A percentile compares a stretch with the other conserved stretches of the same genome.
Evolutionary conservation across 139 green algal genomes (phyloP).

Genomic region (Dunaliella sp.): DNA sequence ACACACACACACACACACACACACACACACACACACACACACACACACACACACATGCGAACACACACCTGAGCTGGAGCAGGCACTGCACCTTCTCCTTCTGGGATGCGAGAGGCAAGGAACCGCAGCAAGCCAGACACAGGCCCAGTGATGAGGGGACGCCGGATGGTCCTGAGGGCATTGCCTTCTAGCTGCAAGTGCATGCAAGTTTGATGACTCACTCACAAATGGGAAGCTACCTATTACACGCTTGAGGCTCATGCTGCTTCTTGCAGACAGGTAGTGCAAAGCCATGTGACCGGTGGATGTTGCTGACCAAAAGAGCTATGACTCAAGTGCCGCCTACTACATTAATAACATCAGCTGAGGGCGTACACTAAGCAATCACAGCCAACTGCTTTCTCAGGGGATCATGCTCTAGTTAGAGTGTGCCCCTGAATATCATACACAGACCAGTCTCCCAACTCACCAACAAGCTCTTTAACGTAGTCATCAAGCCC

Average conservation of each 20-base stretch:
- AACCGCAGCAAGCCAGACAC: conserved; percentile 40
- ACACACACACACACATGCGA: background rate
- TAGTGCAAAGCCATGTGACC: too few species aligned
- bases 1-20: background rate
- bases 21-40: background rate
- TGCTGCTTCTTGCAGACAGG: too few species aligned
- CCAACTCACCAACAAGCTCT: background rate
- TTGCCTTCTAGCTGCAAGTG: conserved; percentile 49
- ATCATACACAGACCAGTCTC: too few species aligned
- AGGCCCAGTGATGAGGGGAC: conserved; percentile 42
- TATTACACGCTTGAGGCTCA: too few species aligned
- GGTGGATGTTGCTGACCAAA: too few species aligned
- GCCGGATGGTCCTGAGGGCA: conserved; percentile 39
- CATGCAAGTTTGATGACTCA: background rate
- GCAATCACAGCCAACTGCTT: too few species aligned
- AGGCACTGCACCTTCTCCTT: background rate
- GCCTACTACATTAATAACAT: too few species aligned
- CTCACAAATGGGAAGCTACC: too few species aligned
- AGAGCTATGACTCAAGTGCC: too few species aligned
- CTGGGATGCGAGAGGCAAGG: conserved; percentile 25
- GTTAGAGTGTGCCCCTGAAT: too few species aligned
- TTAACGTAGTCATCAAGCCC: conserved; percentile 39
- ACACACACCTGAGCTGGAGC: background rate
- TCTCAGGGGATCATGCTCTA: too few species aligned
- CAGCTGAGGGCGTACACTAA: too few species aligned